phyloP scores from a whole-genome alignment of 2,329 filamentous ascomycete genomes.

The Berkeleyomyces basicola region DNA sequence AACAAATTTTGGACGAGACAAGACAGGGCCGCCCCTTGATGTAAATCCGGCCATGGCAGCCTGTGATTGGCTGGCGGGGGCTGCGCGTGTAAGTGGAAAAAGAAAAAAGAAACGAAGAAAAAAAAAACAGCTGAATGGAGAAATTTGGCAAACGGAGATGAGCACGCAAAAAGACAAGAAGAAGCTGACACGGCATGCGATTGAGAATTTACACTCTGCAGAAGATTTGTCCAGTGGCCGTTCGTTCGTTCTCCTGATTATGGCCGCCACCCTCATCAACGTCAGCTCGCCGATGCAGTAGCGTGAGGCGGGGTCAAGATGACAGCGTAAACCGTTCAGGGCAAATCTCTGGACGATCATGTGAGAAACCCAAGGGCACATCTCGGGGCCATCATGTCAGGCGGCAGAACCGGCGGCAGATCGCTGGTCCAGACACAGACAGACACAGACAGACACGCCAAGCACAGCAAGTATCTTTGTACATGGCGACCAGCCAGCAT shows the following conservation, averaged over 20 bases:
- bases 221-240: too few species aligned
- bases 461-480: too few species aligned
- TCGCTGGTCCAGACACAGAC: background rate
- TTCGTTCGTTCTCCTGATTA: too few species aligned
- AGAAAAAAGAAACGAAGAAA: background rate
- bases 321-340: background rate
- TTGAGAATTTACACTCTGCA: too few species aligned
- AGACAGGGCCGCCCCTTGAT: background rate
- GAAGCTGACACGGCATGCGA: too few species aligned
- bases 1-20: slow-evolving; percentile 1
- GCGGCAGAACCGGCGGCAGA: background rate
- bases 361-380: background rate
- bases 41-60: background rate
- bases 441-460: too few species aligned
- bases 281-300: background rate
- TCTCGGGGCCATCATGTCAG: too few species aligned
- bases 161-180: background rate
- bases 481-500: too few species aligned
- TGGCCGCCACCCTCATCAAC: too few species aligned
- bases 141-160: background rate
- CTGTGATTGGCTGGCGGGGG: too few species aligned
- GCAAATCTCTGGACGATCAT: background rate
- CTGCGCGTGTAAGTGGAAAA: background rate
- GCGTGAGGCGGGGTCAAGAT: background rate
- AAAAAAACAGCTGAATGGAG: background rate